phyloP scores from a whole-genome alignment of 2,329 filamentous ascomycete genomes.

The Didymella keratinophila region DNA sequence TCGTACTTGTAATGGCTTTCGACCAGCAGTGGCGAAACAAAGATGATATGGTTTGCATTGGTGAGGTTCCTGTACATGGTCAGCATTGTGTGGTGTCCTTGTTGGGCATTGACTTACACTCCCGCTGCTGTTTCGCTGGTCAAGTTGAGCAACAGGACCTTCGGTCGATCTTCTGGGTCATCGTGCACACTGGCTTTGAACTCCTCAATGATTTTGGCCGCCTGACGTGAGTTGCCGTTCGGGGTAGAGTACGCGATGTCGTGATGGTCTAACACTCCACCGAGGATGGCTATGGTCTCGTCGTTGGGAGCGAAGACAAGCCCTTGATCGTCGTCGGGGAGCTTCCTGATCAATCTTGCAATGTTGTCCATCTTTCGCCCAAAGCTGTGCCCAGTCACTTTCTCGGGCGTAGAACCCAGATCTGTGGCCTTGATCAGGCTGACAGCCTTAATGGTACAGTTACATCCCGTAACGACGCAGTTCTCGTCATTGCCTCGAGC shows the following conservation, averaged over 20 bases:
- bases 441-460: slow-evolving; percentile 22
- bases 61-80: slow-evolving; percentile 62
- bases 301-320: slow-evolving; percentile 40
- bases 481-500: slow-evolving; percentile 31
- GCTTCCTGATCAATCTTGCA: slow-evolving; percentile 43
- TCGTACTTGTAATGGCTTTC: slow-evolving; percentile 63
- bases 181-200: slow-evolving; percentile 35
- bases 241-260: slow-evolving; percentile 29
- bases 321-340: slow-evolving; percentile 51
- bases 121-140: slow-evolving; percentile 67
- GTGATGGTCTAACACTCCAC: slow-evolving; percentile 27
- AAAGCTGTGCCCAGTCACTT: slow-evolving; percentile 36
- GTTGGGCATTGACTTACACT: slow-evolving; percentile 53
- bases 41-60: slow-evolving; percentile 70
- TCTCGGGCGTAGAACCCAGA: slow-evolving; percentile 26
- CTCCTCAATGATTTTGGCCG: slow-evolving; percentile 35
- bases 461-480: slow-evolving; percentile 35
- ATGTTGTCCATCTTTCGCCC: slow-evolving; percentile 40
- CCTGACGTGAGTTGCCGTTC: slow-evolving; percentile 17
- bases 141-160: slow-evolving; percentile 66
- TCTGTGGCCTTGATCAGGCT: slow-evolving; percentile 35
- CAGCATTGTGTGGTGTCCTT: background rate
- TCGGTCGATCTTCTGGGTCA: slow-evolving; percentile 41
- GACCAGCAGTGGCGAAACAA: slow-evolving; percentile 64
- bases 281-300: slow-evolving; percentile 27